Evolutionary conservation across 2,329 filamentous ascomycete genomes (phyloP).

Genomic region (Cryphonectria radicalis): DNA sequence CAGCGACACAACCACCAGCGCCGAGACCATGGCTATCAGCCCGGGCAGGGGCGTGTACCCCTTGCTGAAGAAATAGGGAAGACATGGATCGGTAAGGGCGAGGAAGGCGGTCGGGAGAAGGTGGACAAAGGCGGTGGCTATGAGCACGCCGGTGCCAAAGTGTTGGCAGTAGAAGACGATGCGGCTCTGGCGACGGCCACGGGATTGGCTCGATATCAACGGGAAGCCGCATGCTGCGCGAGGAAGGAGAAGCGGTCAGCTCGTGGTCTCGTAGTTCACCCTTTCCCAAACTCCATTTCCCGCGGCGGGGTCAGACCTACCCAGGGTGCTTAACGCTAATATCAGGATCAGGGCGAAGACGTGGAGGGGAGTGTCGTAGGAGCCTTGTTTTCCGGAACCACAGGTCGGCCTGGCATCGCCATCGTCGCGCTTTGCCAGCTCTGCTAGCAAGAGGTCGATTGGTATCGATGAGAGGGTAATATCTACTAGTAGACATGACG

Average conservation of each 20-base stretch:
- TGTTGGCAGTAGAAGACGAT: conserved; percentile 72
- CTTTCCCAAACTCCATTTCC: conserved; percentile 14
- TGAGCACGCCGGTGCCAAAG: conserved; percentile 82
- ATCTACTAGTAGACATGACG: conserved; percentile 35
- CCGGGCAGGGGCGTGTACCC: conserved; percentile 82
- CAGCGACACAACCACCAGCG: conserved; percentile 80
- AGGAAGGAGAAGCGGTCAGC: conserved; percentile 13
- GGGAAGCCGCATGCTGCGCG: conserved; percentile 66
- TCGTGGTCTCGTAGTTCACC: conserved; percentile 24
- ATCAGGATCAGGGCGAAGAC: conserved; percentile 71
- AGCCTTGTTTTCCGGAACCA: conserved; percentile 55
- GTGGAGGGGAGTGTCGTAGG: conserved; percentile 70
- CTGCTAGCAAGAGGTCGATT: conserved; percentile 55
- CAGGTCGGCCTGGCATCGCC: conserved; percentile 52
- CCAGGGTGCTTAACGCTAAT: conserved; percentile 61
- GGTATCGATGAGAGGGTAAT: conserved; percentile 54
- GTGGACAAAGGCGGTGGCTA: conserved; percentile 85
- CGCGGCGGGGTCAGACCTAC: conserved; percentile 42
- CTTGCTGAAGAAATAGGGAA: conserved; percentile 78
- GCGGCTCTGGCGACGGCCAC: conserved; percentile 59
- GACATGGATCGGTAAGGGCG: conserved; percentile 69
- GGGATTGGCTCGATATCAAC: conserved; percentile 63
- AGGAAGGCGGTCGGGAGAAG: conserved; percentile 70
- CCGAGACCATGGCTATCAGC: conserved; percentile 79
- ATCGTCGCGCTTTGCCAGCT: conserved; percentile 53